A percentile compares a stretch with the other conserved stretches of the same genome.
These are phyloP conservation scores for Hirschioporus abietinus DNA, from an alignment of 768 basidiomycete species.

Conservation along the genomic window DNA sequence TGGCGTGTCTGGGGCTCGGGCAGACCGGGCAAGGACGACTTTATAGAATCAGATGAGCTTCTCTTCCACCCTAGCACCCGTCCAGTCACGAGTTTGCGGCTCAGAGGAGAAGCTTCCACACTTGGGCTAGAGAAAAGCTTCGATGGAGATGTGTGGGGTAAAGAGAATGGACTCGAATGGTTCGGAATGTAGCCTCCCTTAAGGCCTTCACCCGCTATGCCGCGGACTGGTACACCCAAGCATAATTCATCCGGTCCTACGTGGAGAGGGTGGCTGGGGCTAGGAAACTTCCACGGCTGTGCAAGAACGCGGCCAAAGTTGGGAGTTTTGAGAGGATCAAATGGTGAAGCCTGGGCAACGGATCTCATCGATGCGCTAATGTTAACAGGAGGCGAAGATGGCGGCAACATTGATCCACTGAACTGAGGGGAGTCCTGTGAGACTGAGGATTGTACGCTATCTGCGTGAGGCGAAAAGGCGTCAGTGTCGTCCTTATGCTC, in stretches of 20 bases:
- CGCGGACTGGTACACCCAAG: conserved; percentile 56
- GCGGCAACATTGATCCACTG: background rate
- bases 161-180: conserved; percentile 26
- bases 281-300: conserved; percentile 79
- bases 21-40: conserved; percentile 10
- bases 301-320: conserved; percentile 75
- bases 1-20: conserved; percentile 15
- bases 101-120: conserved; percentile 20
- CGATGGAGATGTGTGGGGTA: conserved; percentile 21
- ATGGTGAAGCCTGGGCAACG: conserved; percentile 61
- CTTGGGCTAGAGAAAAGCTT: conserved; percentile 28
- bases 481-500: conserved; percentile 10
- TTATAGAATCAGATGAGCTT: conserved; percentile 10
- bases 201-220: conserved; percentile 24
- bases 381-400: conserved; percentile 2
- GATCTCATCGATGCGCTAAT: conserved; percentile 6
- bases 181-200: conserved; percentile 31
- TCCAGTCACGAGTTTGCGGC: conserved; percentile 15
- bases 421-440: background rate
- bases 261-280: conserved; percentile 73
- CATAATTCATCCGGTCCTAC: conserved; percentile 59
- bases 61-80: conserved; percentile 3
- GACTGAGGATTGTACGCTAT: background rate
- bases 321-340: conserved; percentile 69
- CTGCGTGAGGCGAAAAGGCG: conserved; percentile 25